These are phyloP conservation scores for Naganishia onofrii DNA, from an alignment of 768 basidiomycete genomes.

Conservation along the genomic window DNA sequence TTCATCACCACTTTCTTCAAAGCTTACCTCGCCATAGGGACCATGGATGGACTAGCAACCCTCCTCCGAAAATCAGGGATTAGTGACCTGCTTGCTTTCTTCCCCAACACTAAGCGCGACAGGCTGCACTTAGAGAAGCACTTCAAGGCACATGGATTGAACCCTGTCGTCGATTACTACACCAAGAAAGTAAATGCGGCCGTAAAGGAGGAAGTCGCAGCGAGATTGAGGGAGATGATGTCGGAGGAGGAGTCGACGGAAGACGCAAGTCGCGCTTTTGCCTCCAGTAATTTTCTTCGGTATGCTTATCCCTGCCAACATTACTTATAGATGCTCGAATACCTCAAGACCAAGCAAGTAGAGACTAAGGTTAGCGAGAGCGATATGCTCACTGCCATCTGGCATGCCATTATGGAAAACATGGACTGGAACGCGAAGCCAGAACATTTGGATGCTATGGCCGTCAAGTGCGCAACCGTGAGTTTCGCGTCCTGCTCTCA, in stretches of 20 bases:
- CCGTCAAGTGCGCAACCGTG: constrained; percentile 83
- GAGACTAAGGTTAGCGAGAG: constrained; percentile 78
- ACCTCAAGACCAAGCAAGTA: constrained; percentile 68
- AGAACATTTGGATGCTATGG: constrained; percentile 86
- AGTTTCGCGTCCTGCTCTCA: constrained; percentile 52
- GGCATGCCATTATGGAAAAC: constrained; percentile 82
- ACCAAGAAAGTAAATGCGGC: constrained; percentile 80
- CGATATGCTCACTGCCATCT: constrained; percentile 83
- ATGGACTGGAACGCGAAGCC: constrained; percentile 85
- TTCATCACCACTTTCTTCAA: constrained; percentile 77
- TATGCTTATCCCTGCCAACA: background rate
- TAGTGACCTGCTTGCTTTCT: constrained; percentile 75
- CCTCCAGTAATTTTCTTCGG: background rate
- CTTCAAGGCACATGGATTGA: constrained; percentile 75
- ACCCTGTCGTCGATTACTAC: constrained; percentile 91
- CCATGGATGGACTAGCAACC: constrained; percentile 82
- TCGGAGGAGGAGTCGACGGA: constrained; percentile 62
- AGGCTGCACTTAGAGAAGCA: constrained; percentile 73
- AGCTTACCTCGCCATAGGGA: constrained; percentile 72
- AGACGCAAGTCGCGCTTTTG: constrained; percentile 57
- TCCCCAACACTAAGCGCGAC: constrained; percentile 78
- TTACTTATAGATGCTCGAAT: constrained; percentile 64
- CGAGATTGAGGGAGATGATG: constrained; percentile 62
- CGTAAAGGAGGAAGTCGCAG: constrained; percentile 72
- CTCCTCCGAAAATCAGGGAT: constrained; percentile 80